Base-by-base conservation (phyloP, 805 yeast species). In the Wickerhamiella brachini region DNA sequence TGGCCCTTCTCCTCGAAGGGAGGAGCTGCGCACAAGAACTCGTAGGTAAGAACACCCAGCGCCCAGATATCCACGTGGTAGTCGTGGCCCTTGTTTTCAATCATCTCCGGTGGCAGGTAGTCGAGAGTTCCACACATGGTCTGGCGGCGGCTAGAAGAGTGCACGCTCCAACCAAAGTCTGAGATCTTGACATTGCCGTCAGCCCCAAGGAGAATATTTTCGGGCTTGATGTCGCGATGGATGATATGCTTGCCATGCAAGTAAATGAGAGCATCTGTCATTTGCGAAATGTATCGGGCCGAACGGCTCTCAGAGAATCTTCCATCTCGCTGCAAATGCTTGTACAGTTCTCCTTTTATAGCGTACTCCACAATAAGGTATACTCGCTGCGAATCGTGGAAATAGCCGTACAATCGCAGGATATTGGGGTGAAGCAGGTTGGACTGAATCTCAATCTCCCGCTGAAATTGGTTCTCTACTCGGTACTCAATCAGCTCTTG, bases 121-220 rank as follows among this genome's bases (percentile, higher is more conserved):
- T 93, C 97, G 42, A 90, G 70, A 0, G 98, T 93, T 0, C 98
- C 97, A 67, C 97, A 93, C 70, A 93, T 76, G 0, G 97, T 90
- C 15, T 79, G 73, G 60, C 96, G 70, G 55, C 77, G 50, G 0
- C 72, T 68, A 1, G 79, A 78, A 0, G 84, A 75, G 57, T 79
- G 80, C 2, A 89, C 90, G 51, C 95, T 83, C 97, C 97, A 90
- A 13, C 98, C 98, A 64, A 93, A 90, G 67, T 90, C 98, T 18
- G 95, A 83, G 39, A 90, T 73, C 64, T 89, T 90, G 50, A 90
- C 73, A 22, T 76, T 77, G 56, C 88, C 85, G 61, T 85, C 79
- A 54, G 80, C 75, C 6, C 87, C 86, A 10, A 90, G 69, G 44
- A 90, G 68, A 48, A 90, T 84, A 60, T 90, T 90, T 63, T 93